phyloP scores from a whole-genome alignment of 352 stramenopile genomes.

The Globisporangium megalacanthum region DNA sequence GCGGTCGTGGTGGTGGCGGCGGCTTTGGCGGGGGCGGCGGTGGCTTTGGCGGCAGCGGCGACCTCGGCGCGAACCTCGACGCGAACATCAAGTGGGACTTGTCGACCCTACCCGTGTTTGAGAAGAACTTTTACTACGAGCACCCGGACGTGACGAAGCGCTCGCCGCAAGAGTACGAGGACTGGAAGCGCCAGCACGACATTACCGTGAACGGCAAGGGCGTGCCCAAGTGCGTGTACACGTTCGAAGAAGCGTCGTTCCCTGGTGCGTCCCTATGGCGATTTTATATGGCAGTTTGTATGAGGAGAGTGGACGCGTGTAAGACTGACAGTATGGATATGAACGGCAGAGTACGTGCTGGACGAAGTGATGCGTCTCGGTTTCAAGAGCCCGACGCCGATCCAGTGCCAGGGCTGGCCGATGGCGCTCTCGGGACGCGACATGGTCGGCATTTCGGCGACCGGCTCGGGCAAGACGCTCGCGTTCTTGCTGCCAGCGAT shows the following conservation, averaged over 20 bases:
- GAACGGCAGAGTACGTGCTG: constrained; percentile 92
- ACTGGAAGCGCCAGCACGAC: constrained; percentile 91
- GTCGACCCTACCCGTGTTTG: constrained; percentile 92
- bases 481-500: constrained; percentile 99
- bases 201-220: constrained; percentile 95
- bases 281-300: too few relatives aligned
- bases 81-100: constrained; percentile 95
- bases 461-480: constrained; percentile 96
- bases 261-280: constrained; percentile 31
- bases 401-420: constrained; percentile 96
- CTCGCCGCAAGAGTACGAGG: constrained; percentile 85
- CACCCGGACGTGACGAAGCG: constrained; percentile 96
- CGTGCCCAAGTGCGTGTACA: constrained; percentile 97
- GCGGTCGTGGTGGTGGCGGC: constrained; percentile 21
- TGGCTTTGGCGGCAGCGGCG: constrained; percentile 37
- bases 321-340: neutral
- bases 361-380: constrained; percentile 96
- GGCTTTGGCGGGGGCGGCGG: constrained; percentile 29
- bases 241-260: constrained; percentile 92
- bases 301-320: too few relatives aligned
- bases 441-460: constrained; percentile 98
- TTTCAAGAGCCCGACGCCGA: constrained; percentile 93
- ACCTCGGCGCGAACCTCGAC: constrained; percentile 86
- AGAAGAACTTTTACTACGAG: constrained; percentile 99
- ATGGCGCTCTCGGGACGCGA: constrained; percentile 98